A percentile compares a stretch with the other conserved stretches of the same genome.
phyloP scores from a whole-genome alignment of 1,284 basidiomycete species.

The Sphaerobolus stellatus region DNA sequence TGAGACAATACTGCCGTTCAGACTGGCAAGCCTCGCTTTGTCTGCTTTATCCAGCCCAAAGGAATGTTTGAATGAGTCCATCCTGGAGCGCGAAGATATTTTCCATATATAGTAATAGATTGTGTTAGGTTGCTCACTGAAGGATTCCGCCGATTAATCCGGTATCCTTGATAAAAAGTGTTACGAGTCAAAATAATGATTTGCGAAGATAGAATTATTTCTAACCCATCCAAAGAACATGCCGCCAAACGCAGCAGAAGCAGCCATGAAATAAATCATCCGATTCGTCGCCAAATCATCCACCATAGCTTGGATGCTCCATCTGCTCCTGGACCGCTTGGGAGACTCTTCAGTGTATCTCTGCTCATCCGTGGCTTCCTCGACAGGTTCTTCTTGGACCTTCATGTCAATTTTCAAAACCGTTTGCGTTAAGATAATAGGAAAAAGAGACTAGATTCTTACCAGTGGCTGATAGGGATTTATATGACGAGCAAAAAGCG shows the following conservation, averaged over 20 bases:
- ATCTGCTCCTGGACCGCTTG: too few species aligned
- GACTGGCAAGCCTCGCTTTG: conserved; percentile 31
- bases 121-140: conserved; percentile 21
- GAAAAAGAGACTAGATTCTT: too few species aligned
- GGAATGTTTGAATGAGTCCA: conserved; percentile 45
- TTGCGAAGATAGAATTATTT: neutral
- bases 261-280: conserved; percentile 9
- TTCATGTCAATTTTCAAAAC: too few species aligned
- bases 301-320: too few species aligned
- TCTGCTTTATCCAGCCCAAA: conserved; percentile 44
- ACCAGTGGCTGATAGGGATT: too few species aligned
- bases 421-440: too few species aligned
- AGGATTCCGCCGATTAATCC: conserved; percentile 52
- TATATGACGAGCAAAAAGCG: too few species aligned
- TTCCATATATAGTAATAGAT: neutral
- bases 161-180: conserved; percentile 20
- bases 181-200: neutral
- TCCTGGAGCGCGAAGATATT: conserved; percentile 3
- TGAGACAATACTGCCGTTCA: conserved; percentile 57
- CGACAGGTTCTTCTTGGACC: too few species aligned
- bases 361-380: too few species aligned
- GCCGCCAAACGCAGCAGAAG: conserved; percentile 10
- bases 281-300: conserved; percentile 9
- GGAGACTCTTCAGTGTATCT: too few species aligned
- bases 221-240: conserved; percentile 11